Evolutionary conservation across 352 stramenopile genomes (phyloP).

Genomic region (Pythium biforme): DNA sequence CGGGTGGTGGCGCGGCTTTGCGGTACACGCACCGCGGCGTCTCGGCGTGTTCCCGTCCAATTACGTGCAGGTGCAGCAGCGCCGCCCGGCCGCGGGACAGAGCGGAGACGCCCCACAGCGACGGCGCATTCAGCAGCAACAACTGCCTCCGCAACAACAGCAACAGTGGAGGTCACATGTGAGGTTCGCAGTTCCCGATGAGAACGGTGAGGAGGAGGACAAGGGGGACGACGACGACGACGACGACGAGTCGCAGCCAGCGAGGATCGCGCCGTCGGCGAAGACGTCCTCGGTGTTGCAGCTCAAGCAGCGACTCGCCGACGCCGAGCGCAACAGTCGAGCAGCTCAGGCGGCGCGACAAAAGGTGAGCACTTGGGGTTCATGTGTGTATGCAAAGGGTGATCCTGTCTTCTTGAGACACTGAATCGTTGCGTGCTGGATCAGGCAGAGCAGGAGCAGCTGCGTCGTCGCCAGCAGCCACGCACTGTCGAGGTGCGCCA

Average conservation of each 20-base stretch:
- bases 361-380: constrained; percentile 38
- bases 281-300: constrained; percentile 34
- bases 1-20: constrained; percentile 60
- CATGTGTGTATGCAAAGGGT: no score
- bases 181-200: constrained; percentile 1
- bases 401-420: neutral
- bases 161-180: constrained; percentile 12
- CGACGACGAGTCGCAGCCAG: constrained; percentile 24
- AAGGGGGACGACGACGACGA: constrained; percentile 20
- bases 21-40: constrained; percentile 26
- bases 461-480: constrained; percentile 3
- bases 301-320: constrained; percentile 41
- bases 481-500: neutral
- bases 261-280: constrained; percentile 8
- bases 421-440: no score
- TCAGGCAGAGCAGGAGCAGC: constrained; percentile 22
- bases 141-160: constrained; percentile 1
- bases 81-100: constrained; percentile 7
- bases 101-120: neutral
- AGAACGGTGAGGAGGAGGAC: constrained; percentile 2
- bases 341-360: constrained; percentile 34
- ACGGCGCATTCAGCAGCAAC: constrained; percentile 5
- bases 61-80: constrained; percentile 55
- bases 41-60: constrained; percentile 65
- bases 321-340: constrained; percentile 40